A percentile compares a stretch with the other conserved stretches of the same genome.
phyloP scores from a whole-genome alignment of 73 alveolate species.

The Blepharisma japonicum region DNA sequence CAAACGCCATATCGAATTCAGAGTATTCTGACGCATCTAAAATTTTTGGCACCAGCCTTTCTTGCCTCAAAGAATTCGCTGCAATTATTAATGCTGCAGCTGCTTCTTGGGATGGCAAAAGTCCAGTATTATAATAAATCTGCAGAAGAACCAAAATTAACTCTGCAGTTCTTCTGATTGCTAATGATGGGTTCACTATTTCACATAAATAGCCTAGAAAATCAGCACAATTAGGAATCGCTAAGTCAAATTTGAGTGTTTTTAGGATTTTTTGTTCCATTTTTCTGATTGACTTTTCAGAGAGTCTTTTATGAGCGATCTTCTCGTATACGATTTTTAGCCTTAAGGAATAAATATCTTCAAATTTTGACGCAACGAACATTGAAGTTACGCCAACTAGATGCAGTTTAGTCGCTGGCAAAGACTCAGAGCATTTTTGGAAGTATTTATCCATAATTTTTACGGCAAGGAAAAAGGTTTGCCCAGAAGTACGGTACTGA shows the following conservation, averaged over 20 bases:
- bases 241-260: not conserved
- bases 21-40: no score
- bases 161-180: no score
- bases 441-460: conserved; percentile 4
- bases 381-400: conserved; percentile 73
- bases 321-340: not conserved
- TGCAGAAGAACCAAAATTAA: no score
- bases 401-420: conserved; percentile 27
- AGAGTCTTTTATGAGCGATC: conserved; percentile 1
- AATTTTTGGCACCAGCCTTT: no score
- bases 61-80: no score
- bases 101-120: no score
- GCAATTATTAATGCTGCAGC: no score
- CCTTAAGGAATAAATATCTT: conserved; percentile 45
- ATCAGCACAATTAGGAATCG: not conserved
- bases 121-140: no score
- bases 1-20: no score
- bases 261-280: not conserved
- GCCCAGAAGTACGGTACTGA: conserved; percentile 51
- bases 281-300: not conserved
- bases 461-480: conserved; percentile 38
- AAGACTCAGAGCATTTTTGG: not conserved
- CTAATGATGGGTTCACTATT: no score
- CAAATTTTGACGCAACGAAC: conserved; percentile 77
- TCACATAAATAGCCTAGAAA: not conserved